A percentile compares a stretch with the other conserved stretches of the same genome.
Conservation (phyloP, 1,139 yeast species). For the Zygotorulaspora mrakii region DNA sequence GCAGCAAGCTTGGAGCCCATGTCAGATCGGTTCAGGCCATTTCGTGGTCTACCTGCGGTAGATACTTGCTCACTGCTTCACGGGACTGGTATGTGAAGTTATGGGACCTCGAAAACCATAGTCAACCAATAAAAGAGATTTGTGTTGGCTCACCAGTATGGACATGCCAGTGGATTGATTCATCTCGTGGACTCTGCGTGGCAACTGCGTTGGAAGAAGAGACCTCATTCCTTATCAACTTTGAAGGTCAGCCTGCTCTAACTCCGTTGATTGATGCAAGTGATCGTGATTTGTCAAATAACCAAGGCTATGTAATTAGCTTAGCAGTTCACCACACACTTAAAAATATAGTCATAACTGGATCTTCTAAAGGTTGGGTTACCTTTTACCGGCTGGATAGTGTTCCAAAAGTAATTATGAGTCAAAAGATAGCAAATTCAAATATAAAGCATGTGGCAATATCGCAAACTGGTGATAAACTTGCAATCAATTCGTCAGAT, state of each 20-base stretch:
- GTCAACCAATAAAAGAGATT: slow-evolving; percentile 71
- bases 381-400: slow-evolving; percentile 44
- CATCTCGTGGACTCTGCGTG: slow-evolving; percentile 18
- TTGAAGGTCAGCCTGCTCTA: slow-evolving; percentile 46
- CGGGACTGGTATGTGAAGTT: slow-evolving; percentile 80
- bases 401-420: slow-evolving; percentile 42
- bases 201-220: slow-evolving; percentile 42
- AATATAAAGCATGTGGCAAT: slow-evolving; percentile 69
- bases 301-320: slow-evolving; percentile 34
- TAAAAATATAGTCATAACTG: slow-evolving; percentile 56
- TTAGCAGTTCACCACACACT: slow-evolving; percentile 34
- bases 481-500: slow-evolving; percentile 81
- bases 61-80: slow-evolving; percentile 68
- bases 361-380: slow-evolving; percentile 78
- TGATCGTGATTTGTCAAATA: background rate
- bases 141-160: slow-evolving; percentile 49
- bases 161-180: slow-evolving; percentile 31
- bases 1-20: slow-evolving; percentile 56
- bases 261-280: slow-evolving; percentile 30
- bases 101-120: slow-evolving; percentile 65
- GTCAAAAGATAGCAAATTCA: slow-evolving; percentile 57
- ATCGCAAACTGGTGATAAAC: slow-evolving; percentile 60
- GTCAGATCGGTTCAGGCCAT: slow-evolving; percentile 71
- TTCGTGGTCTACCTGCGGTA: slow-evolving; percentile 73
- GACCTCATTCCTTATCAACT: slow-evolving; percentile 49